Evolutionary conservation across 2,329 filamentous ascomycete species (phyloP).

Genomic region (Cytospora piceae): DNA sequence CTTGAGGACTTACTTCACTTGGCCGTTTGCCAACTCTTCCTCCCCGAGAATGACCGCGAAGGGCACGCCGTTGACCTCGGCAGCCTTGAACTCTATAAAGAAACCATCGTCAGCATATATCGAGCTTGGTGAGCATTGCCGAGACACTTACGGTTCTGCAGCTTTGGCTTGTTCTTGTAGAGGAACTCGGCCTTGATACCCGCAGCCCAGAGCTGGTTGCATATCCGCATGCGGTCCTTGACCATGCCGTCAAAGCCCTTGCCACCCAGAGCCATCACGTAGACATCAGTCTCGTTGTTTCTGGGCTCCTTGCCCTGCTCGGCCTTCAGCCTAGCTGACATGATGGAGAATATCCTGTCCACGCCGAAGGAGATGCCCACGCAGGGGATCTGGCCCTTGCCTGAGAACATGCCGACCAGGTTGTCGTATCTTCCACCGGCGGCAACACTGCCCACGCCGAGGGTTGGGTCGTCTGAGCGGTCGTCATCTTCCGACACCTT

Average conservation of each 20-base stretch:
- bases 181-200: conserved; percentile 91
- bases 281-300: conserved; percentile 80
- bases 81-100: conserved; percentile 77
- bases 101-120: not conserved
- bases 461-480: conserved; percentile 75
- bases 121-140: not conserved
- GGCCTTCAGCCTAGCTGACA: conserved; percentile 72
- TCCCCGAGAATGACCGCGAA: conserved; percentile 90
- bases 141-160: conserved; percentile 59
- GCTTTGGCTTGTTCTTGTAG: conserved; percentile 88
- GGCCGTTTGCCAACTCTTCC: conserved; percentile 80
- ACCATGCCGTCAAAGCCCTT: conserved; percentile 82
- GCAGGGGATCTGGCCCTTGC: conserved; percentile 78
- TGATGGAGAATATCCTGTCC: conserved; percentile 88
- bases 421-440: conserved; percentile 88
- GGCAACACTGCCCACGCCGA: conserved; percentile 85
- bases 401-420: conserved; percentile 82
- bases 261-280: conserved; percentile 91
- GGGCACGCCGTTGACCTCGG: conserved; percentile 77
- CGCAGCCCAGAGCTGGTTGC: conserved; percentile 78
- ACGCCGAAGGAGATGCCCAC: conserved; percentile 91
- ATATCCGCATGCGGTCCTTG: conserved; percentile 81
- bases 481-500: conserved; percentile 62
- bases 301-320: conserved; percentile 49
- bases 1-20: conserved; percentile 53